These are phyloP conservation scores for Pleomassaria siparia DNA, from an alignment of 2,329 filamentous ascomycete genomes.

Conservation along the genomic window DNA sequence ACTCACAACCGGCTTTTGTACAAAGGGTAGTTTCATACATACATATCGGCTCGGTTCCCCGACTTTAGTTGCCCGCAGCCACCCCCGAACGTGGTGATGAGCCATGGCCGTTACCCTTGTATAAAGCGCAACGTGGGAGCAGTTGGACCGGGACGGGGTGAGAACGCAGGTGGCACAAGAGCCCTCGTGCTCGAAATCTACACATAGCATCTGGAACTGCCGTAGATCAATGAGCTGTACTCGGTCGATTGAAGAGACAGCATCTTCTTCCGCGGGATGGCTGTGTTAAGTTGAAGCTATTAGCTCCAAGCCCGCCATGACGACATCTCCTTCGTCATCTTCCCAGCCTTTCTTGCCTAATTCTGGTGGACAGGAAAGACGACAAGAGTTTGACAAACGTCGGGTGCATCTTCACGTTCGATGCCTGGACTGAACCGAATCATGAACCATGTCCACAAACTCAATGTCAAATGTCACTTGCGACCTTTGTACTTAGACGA, in stretches of 20 bases:
- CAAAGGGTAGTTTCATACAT: background rate
- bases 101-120: background rate
- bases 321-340: background rate
- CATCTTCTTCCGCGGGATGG: too few species aligned
- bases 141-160: background rate
- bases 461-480: background rate
- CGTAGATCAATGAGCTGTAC: background rate
- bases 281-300: background rate
- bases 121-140: background rate
- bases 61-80: background rate
- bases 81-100: background rate
- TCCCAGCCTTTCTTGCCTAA: background rate
- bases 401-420: background rate
- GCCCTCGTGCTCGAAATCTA: background rate
- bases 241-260: too few species aligned
- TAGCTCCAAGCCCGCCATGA: background rate
- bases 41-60: background rate
- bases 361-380: background rate
- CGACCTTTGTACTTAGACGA: background rate
- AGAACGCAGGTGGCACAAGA: background rate
- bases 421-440: background rate
- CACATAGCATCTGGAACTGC: background rate
- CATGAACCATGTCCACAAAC: slow-evolving; percentile 3
- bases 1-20: background rate
- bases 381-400: background rate